phyloP scores from a whole-genome alignment of 2,329 filamentous ascomycete genomes.

The Orbilia brochopaga region DNA sequence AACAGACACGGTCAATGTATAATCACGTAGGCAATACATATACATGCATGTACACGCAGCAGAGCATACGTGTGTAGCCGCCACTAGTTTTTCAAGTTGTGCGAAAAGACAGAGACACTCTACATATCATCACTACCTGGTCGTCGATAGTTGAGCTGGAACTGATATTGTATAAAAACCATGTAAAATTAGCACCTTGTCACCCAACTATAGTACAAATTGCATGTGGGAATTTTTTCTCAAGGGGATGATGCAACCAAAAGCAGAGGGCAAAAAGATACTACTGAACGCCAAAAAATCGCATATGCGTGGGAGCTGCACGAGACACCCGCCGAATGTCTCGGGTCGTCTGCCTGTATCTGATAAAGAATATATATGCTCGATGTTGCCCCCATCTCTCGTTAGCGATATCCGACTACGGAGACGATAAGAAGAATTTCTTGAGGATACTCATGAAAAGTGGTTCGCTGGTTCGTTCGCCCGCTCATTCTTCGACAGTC shows the following conservation, averaged over 20 bases:
- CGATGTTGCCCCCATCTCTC: conserved; percentile 28
- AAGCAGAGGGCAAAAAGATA: conserved; percentile 13
- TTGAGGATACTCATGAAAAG: conserved; percentile 51
- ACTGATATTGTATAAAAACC: background rate
- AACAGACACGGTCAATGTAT: no score
- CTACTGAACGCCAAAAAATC: conserved; percentile 23
- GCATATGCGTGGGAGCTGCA: conserved; percentile 13
- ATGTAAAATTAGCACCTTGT: background rate
- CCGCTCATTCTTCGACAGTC: background rate
- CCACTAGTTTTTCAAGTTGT: no score
- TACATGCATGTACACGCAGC: no score
- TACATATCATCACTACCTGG: no score
- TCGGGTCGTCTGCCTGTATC: conserved; percentile 25
- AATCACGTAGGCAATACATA: no score
- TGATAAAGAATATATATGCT: conserved; percentile 42
- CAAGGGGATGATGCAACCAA: background rate
- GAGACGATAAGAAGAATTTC: conserved; percentile 46
- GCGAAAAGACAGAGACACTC: no score
- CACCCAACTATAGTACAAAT: conserved; percentile 34
- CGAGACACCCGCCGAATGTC: conserved; percentile 19
- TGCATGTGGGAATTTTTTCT: background rate
- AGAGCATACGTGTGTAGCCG: no score
- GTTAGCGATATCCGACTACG: conserved; percentile 49
- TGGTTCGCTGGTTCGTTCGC: conserved; percentile 12
- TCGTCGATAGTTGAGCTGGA: no score